These are phyloP conservation scores for Dothideomycetes sp. DNA, from an alignment of 2,329 filamentous ascomycete species.

Conservation along the genomic window DNA sequence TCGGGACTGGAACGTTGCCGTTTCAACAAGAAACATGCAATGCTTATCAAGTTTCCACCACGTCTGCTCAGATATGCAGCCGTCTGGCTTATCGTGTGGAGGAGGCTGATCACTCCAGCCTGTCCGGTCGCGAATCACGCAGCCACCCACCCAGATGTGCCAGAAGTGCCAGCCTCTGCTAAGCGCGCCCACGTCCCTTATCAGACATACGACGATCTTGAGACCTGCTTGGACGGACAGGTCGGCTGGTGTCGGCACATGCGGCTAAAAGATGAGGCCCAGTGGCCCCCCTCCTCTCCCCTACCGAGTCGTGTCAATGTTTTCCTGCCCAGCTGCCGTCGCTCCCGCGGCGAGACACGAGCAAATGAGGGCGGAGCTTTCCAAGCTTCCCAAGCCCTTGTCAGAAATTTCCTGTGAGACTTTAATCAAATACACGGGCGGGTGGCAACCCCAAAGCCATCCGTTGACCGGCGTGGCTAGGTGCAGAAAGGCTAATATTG, in stretches of 20 bases:
- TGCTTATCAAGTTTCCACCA: neutral
- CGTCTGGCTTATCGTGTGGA: neutral
- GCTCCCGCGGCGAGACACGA: neutral
- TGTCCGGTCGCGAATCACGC: no score
- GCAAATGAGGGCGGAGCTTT: neutral
- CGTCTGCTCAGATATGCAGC: neutral
- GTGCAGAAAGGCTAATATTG: constrained; percentile 2
- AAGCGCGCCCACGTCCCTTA: no score
- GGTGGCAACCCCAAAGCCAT: no score
- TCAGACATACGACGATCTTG: no score
- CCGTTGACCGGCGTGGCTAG: neutral
- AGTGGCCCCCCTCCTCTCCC: no score
- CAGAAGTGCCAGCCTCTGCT: no score
- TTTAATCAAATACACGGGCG: no score
- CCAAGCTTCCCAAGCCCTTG: neutral
- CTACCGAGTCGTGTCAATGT: no score
- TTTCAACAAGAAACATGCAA: neutral
- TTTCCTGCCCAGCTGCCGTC: no score
- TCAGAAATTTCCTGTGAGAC: neutral
- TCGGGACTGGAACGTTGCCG: neutral
- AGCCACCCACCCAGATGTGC: no score
- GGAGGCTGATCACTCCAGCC: neutral
- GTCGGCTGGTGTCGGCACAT: constrained; percentile 2
- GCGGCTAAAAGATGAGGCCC: constrained; percentile 3
- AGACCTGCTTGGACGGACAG: no score